Base-by-base conservation (phyloP, 345 rosid genomes). In the Eucalyptus virginea region DNA sequence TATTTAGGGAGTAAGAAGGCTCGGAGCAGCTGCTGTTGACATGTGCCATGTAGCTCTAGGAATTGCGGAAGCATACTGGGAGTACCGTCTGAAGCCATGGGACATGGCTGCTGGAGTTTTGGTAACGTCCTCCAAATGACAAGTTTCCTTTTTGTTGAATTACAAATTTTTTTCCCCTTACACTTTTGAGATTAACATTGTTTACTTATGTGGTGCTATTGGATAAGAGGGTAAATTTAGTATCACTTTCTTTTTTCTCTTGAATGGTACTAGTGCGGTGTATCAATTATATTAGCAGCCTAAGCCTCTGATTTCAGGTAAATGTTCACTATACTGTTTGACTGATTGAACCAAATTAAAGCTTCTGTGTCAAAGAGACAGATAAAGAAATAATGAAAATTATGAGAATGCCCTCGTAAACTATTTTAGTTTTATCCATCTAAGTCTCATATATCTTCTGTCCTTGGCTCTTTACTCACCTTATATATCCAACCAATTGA, bases 101-200 rank as follows among this genome's bases (percentile, higher is more conserved):
- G 99, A 98, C 93, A 98, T 96, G 99, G 98, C 99, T 90, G 99
- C 99, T 81, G 99, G 99, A 88, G 99, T 94, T 91, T 91, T 98
- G 97, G 99, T 98, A 96, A 93, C 54, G 47, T 45, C 88, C 30
- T 88, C 72, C 56, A 89, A 69, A 15, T 47, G 32, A 42, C 44
- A 69, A 58, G 37, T 85, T 67, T 89, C 28, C 88, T 92, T 80
- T 26, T 42, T 90, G 50, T 87, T 69, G 47, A 58, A 40, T 77
- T 77, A 40, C 9, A 12, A 77, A 77, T 37, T 37, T 37, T 48
- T 48, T 21, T n/a, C 17, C n/a, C 60, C 17, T 87, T 77, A 11
- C 32, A 24, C 8, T 47, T 72, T 11, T 42, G 40, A 49, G 69
- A 28, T 24, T 69, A 24, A 65, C 28, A n/a, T 54, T 9, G 44